These are phyloP conservation scores for Candida sp. DNA, from an alignment of 1,139 yeast genomes.

Conservation along the genomic window DNA sequence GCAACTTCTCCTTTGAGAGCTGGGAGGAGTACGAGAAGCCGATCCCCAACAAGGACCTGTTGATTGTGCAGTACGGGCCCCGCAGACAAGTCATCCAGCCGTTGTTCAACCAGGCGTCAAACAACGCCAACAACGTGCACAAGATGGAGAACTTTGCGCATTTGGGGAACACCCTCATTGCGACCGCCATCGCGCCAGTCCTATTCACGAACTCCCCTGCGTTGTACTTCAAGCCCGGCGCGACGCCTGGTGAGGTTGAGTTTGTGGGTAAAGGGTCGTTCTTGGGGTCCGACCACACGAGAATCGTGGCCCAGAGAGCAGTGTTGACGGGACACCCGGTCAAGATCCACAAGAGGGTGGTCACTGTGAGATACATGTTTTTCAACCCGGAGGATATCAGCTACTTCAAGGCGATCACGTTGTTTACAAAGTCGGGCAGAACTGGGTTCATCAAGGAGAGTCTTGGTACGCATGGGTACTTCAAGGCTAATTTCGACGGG, in stretches of 20 bases:
- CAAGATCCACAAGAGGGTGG: constrained; percentile 91
- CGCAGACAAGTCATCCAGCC: constrained; percentile 90
- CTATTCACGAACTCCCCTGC: constrained; percentile 84
- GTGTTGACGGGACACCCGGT: constrained; percentile 94
- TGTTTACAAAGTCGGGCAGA: constrained; percentile 92
- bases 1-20: constrained; percentile 80
- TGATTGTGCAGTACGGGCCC: constrained; percentile 92
- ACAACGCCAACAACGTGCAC: constrained; percentile 83
- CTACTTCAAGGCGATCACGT: constrained; percentile 91
- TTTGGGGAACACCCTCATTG: constrained; percentile 72
- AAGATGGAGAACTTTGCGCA: constrained; percentile 87
- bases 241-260: constrained; percentile 51
- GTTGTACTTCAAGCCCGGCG: constrained; percentile 59
- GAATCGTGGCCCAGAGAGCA: constrained; percentile 87
- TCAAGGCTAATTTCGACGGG: constrained; percentile 95
- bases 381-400: constrained; percentile 89
- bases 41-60: constrained; percentile 75
- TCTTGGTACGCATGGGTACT: constrained; percentile 98
- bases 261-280: constrained; percentile 91
- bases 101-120: constrained; percentile 78
- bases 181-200: constrained; percentile 91
- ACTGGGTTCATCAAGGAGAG: constrained; percentile 94
- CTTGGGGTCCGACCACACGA: constrained; percentile 82
- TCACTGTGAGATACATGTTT: constrained; percentile 97
- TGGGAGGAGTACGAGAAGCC: constrained; percentile 93